A percentile compares a stretch with the other conserved stretches of the same genome.
These are phyloP conservation scores for Pleurotus eryngii DNA, from an alignment of 768 basidiomycete species.

Conservation along the genomic window DNA sequence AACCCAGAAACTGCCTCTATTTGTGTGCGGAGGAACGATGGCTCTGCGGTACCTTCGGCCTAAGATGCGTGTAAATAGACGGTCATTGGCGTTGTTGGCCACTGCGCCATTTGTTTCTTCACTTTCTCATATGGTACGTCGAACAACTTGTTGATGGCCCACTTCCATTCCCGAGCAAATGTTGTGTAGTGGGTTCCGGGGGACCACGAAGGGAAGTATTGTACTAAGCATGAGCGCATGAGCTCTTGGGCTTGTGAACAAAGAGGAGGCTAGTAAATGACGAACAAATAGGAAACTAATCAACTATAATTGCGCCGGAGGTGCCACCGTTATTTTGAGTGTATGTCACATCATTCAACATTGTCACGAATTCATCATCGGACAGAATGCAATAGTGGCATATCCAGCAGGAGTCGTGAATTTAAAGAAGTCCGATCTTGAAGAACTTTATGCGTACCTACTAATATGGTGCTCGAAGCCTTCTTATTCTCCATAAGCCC, in stretches of 20 bases:
- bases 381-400: conserved; percentile 15
- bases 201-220: conserved; percentile 23
- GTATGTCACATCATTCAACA: conserved; percentile 11
- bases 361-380: conserved; percentile 19
- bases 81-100: no score
- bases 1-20: conserved; percentile 4
- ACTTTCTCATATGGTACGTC: conserved; percentile 34
- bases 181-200: conserved; percentile 43
- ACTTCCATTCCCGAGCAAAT: conserved; percentile 29
- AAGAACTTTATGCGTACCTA: conserved; percentile 7
- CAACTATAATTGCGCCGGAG: conserved; percentile 13
- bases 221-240: conserved; percentile 1
- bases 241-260: no score
- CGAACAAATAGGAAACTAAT: conserved; percentile 9
- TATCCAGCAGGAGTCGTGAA: no score
- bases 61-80: not conserved
- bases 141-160: conserved; percentile 28
- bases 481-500: not conserved
- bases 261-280: not conserved
- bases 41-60: conserved; percentile 13
- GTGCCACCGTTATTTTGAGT: conserved; percentile 6
- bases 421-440: no score
- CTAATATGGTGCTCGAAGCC: not conserved
- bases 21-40: conserved; percentile 11
- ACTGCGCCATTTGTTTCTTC: no score